Evolutionary conservation across 352 stramenopile genomes (phyloP), one percentile per base, ranked within the genome.

Genomic region (Pythium coloratum): DNA sequence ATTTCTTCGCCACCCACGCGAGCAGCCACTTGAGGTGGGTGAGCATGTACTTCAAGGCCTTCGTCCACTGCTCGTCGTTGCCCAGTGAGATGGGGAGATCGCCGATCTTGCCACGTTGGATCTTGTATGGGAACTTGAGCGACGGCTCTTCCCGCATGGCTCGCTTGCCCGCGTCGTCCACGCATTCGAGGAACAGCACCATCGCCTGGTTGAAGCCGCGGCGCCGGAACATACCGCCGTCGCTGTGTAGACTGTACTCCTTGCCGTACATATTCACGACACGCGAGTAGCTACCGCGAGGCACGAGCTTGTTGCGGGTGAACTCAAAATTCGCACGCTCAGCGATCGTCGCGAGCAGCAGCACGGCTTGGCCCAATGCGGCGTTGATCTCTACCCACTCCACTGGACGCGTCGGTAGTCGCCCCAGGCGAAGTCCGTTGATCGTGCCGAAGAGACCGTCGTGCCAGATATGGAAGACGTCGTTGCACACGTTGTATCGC

Each of bases 391-490:
- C 90, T 34, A 89, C 77, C 88, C 86, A 97, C 59, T 96, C 90
- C 47, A 97, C 90, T 2, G 88, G 85, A 20, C 91, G 87, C 0
- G 81, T 85, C 3, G 88, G 86, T 38, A 96, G 70, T 6, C 88
- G 82, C 9, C 91, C 91, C 33, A 97, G 83, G 1, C 90, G 84
- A 8, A 97, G 75, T 0, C 87, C 88, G 38, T 95, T 97, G 63
- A 97, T 97, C 47, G 89, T 96, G 42, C 86, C 90, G 61, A 97
- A 96, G 0, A 89, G 63, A 8, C 90, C 90, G 54, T 95, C 87
- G 72, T 96, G 91, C 91, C 91, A 97, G 56, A 97, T 96, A 69
- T 94, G 90, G 56, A 97, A 97, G 12, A 92, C 85, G 56, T 97
- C 91, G 62, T 97, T 97, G 71, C 87, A 90, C 6, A 96, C 87